phyloP scores from a whole-genome alignment of 257 asterid species.

The Nicotiana undulata region DNA sequence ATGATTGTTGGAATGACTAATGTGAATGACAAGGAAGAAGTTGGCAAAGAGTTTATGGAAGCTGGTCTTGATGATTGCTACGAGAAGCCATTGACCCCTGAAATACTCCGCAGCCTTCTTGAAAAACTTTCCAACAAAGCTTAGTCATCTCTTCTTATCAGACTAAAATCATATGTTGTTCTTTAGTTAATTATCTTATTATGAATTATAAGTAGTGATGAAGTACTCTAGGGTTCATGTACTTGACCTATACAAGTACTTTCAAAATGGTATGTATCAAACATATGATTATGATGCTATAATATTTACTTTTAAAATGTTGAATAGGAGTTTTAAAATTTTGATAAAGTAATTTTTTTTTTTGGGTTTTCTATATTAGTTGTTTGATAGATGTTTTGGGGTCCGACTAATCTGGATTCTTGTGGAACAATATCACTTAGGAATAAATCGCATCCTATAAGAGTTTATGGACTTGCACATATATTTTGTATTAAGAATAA shows the following conservation, averaged over 20 bases:
- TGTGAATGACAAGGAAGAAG: not conserved
- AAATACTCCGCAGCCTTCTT: not conserved
- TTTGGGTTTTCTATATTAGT: too few relatives aligned
- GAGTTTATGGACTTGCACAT: too few relatives aligned
- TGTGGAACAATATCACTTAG: too few relatives aligned
- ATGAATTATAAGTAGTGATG: too few relatives aligned
- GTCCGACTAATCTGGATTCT: too few relatives aligned
- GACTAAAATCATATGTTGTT: not conserved
- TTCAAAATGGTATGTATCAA: not conserved
- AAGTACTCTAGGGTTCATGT: not conserved
- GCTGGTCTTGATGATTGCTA: not conserved
- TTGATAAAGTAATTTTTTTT: too few relatives aligned
- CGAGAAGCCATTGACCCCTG: not conserved
- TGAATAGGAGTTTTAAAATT: too few relatives aligned
- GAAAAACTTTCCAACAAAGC: not conserved
- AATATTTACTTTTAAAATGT: too few relatives aligned
- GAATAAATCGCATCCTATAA: too few relatives aligned
- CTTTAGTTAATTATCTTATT: not conserved
- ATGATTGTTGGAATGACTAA: constrained; percentile 2
- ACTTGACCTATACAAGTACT: not conserved
- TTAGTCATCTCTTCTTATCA: not conserved
- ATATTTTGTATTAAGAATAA: too few relatives aligned
- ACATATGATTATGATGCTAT: too few relatives aligned
- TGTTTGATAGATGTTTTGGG: too few relatives aligned
- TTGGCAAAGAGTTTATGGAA: not conserved